Evolutionary conservation across 352 stramenopile genomes (phyloP).

Genomic region (Pythium vanterpoolii): DNA sequence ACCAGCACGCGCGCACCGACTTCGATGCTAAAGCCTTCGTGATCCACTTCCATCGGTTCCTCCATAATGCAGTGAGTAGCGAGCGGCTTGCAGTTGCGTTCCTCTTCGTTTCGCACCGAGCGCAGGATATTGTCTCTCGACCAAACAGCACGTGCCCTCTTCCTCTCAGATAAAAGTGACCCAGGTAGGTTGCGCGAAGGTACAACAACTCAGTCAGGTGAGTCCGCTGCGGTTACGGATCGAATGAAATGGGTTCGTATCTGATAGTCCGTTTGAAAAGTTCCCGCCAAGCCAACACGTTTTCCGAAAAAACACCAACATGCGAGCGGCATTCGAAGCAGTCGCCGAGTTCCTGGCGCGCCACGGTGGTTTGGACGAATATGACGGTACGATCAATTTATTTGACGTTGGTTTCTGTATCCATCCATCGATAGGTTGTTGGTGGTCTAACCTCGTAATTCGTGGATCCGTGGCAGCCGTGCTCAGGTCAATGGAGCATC

Average conservation of each 20-base stretch:
- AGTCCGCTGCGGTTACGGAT: neutral
- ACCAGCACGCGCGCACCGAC: slow-evolving; percentile 60
- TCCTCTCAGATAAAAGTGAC: slow-evolving; percentile 8
- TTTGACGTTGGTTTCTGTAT: neutral
- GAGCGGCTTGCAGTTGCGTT: neutral
- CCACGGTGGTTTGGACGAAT: slow-evolving; percentile 28
- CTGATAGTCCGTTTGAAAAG: slow-evolving; percentile 3
- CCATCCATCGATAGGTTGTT: neutral
- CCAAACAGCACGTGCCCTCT: slow-evolving; percentile 6
- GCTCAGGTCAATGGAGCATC: slow-evolving; percentile 36
- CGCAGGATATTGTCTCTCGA: neutral
- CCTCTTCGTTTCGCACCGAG: slow-evolving; percentile 3
- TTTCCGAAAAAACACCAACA: neutral
- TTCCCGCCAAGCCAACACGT: neutral
- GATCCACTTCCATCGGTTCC: slow-evolving; percentile 31
- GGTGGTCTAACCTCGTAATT: neutral
- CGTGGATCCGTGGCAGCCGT: slow-evolving; percentile 7
- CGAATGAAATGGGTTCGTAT: neutral
- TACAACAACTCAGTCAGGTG: slow-evolving; percentile 13
- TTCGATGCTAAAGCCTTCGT: slow-evolving; percentile 31
- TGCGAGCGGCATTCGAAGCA: slow-evolving; percentile 23
- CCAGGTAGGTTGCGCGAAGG: slow-evolving; percentile 26
- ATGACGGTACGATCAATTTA: slow-evolving; percentile 19
- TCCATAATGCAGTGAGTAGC: slow-evolving; percentile 9
- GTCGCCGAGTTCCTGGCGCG: slow-evolving; percentile 32